Evolutionary conservation across 2,329 filamentous ascomycete species (phyloP), one percentile per base, ranked within the genome.

Genomic region (Clarireedia sp.): DNA sequence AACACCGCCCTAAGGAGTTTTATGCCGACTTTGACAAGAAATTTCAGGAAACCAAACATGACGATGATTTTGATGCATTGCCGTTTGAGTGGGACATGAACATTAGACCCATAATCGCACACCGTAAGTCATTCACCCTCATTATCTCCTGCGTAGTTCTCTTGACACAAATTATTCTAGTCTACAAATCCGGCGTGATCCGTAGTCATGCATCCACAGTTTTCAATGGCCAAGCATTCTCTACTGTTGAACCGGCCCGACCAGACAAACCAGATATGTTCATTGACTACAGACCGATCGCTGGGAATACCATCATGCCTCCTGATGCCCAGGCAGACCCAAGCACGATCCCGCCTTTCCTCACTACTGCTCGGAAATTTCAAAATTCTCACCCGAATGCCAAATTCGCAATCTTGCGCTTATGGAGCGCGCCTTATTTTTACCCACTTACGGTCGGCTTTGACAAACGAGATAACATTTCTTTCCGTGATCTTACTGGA

Each of bases 391-490:
- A 61, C 16, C 49, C 62, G 23, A 44, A 57, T 5, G 70, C 72
- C 14, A 64, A 65, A 5, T 78, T 78, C 63, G 69, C 74, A 0
- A 57, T 76, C 14, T 67, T 78, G 1, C 67, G 72, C 5, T 58
- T 78, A 46, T 78, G 74, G 75, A 73, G 71, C 8, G 71, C 74
- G 2, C 71, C 74, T 5, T 72, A 76, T 62, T 78, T 78, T 66
- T 78, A 74, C 60, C 75, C 76, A 6, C 67, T 76, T 16, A 75
- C 74, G 73, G 62, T 77, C 19, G 70, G 70, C 9, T 54, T 60
- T 12, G 61, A 72, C 17, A 72, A 70, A 46, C 68, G 72, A 9
- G 50, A 63, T 5, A 56, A 60, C 16, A 68, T 67, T 12, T 58
- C 69, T 3, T 78, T 78, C 64, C 59, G 69, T 1, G 75, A 78